Evolutionary conservation across 2,329 filamentous ascomycete species (phyloP), one percentile per base, ranked within the genome.

Genomic region (Colletotrichum ledebouriae): DNA sequence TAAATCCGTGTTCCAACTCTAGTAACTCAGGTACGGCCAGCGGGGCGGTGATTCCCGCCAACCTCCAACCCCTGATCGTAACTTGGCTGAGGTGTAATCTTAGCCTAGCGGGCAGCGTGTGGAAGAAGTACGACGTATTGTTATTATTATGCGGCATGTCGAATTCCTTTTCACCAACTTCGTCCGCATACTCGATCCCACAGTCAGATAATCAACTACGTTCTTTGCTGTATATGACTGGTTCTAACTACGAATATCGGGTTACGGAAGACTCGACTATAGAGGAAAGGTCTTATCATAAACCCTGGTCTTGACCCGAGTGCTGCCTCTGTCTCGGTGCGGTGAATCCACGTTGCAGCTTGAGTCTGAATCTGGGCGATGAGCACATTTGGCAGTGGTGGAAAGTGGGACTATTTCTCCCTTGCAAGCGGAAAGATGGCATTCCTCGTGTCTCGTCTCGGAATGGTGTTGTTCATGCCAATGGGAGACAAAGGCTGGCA

Each of bases 1-100:
- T 29, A 67, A 37, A 46, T 58, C 39, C 49, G 44, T 13, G 12
- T 41, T 46, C 37, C 47, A 33, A 55, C 58, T 63, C 34, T 63
- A 29, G 52, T 25, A 44, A 39, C 22, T 63, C 52, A 58, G 37
- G 50, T 55, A 55, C 29, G 33, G 41, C 22, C 49, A 63, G 59
- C 17, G 64, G 64, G 59, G 59, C 59, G 64, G 34, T 41, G 55
- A 57, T 34, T 59, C 46, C 44, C 34, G 42, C 53, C 34, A 63
- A 50, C 58, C 61, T 49, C 15, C 20, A 20, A 7, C 52, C 46
- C 52, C 53, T 15, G 17, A 20, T 7, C 29, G 33, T 33, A 17
- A 25, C 15, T 15, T 55, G 34, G 44, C 37, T 29, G 5, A 50
- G 42, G 34, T 39, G 34, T 59, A 13, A 42, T 47, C 46, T 46